Conservation (phyloP, 306 rosid genomes). For the Quercus wislizeni region DNA sequence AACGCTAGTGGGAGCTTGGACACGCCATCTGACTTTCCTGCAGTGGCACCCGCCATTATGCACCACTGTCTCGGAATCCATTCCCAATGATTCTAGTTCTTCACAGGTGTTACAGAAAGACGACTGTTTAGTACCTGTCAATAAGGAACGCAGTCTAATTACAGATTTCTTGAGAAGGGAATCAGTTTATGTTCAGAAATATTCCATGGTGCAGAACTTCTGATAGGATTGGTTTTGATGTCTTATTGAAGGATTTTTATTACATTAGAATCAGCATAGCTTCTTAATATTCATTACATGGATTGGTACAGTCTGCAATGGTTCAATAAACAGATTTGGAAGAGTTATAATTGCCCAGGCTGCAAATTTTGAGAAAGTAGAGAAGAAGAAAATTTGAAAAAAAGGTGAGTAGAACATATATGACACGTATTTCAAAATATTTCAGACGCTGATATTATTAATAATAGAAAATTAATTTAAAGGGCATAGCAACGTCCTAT, state of each 20-base stretch:
- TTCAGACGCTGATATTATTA: background rate
- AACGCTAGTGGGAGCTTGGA: slow-evolving; percentile 50
- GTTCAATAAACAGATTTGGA: background rate
- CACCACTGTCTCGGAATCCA: slow-evolving; percentile 56
- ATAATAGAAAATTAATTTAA: too few relatives aligned
- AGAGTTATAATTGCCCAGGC: background rate
- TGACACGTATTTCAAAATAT: background rate
- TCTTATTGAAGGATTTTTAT: background rate
- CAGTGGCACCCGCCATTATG: slow-evolving; percentile 92
- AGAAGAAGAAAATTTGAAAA: background rate
- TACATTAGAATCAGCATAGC: background rate
- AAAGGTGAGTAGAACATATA: background rate
- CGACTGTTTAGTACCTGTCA: background rate
- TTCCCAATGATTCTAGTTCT: slow-evolving; percentile 26
- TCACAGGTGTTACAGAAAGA: background rate
- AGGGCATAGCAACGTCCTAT: too few relatives aligned
- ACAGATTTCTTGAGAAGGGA: background rate
- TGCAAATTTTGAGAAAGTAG: background rate
- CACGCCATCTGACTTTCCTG: slow-evolving; percentile 75
- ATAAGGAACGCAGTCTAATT: too few relatives aligned
- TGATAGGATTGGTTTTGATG: background rate
- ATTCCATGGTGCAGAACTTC: background rate
- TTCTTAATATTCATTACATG: background rate
- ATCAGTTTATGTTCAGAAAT: background rate
- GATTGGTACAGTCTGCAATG: background rate